Evolutionary conservation across 208 protist species (phyloP).

Genomic region (Trypanosoma congolense): DNA sequence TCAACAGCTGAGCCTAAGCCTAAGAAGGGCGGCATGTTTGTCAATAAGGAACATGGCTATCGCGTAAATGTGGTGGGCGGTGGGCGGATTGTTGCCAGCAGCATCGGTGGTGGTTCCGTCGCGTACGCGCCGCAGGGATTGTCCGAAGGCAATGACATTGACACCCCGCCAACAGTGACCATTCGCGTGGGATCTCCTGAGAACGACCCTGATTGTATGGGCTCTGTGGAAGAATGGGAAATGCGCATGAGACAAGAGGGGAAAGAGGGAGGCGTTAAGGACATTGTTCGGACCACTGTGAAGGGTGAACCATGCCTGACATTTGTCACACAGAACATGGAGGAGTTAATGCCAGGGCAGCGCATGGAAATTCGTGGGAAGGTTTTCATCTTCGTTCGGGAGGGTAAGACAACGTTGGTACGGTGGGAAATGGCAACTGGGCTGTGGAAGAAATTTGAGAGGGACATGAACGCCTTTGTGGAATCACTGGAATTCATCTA

Average conservation of each 20-base stretch:
- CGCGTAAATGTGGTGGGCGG: constrained; percentile 44
- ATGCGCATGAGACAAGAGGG: constrained; percentile 53
- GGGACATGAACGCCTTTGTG: constrained; percentile 53
- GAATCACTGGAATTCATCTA: constrained; percentile 26
- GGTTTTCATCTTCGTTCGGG: constrained; percentile 67
- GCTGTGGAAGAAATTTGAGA: constrained; percentile 62
- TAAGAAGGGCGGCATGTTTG: constrained; percentile 37
- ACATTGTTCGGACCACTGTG: constrained; percentile 32
- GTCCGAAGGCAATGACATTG: constrained; percentile 21
- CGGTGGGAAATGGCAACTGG: constrained; percentile 57
- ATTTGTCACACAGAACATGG: constrained; percentile 72
- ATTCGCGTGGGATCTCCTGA: constrained; percentile 60
- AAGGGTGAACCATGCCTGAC: constrained; percentile 55
- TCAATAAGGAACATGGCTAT: constrained; percentile 58
- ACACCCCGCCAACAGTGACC: constrained; percentile 63
- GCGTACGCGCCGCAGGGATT: constrained; percentile 51
- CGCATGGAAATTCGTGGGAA: constrained; percentile 53
- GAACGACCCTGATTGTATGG: constrained; percentile 65
- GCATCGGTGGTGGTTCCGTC: constrained; percentile 60
- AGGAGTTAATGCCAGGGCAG: constrained; percentile 60
- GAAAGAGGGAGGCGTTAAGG: constrained; percentile 37
- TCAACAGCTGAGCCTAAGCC: constrained; percentile 32
- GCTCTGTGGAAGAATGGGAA: constrained; percentile 57
- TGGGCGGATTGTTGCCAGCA: constrained; percentile 55
- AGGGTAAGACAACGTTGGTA: constrained; percentile 56